These are phyloP conservation scores for Adansonia rubrostipa DNA, from an alignment of 441 rosid genomes.

Conservation along the genomic window DNA sequence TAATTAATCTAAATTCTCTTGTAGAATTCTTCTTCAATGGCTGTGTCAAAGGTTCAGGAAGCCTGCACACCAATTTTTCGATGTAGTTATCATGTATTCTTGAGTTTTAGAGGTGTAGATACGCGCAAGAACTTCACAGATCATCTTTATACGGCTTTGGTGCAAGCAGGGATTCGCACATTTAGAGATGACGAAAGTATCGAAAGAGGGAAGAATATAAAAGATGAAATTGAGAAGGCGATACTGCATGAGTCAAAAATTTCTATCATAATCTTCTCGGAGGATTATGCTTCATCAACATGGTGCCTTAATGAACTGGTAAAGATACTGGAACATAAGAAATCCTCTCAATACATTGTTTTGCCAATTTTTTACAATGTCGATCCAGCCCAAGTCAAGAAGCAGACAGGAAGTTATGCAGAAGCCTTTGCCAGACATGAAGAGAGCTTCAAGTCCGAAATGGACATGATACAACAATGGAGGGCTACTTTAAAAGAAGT, in stretches of 20 bases:
- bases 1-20: too few species aligned
- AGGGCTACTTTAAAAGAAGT: not conserved
- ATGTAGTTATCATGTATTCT: not conserved
- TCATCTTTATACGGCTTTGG: not conserved
- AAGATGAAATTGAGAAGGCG: not conserved
- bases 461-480: not conserved
- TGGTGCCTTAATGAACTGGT: not conserved
- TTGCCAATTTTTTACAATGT: not conserved
- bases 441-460: not conserved
- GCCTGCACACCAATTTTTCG: not conserved
- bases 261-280: not conserved
- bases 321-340: not conserved
- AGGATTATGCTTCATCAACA: not conserved
- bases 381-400: not conserved
- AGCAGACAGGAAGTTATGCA: not conserved
- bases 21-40: not conserved
- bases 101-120: not conserved
- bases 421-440: not conserved
- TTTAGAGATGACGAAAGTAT: not conserved
- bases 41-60: not conserved
- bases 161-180: not conserved
- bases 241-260: not conserved
- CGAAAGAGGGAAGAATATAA: not conserved
- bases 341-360: not conserved
- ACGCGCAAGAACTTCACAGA: not conserved